These are phyloP conservation scores for Mycena chlorophos DNA, from an alignment of 768 basidiomycete genomes.

Conservation along the genomic window DNA sequence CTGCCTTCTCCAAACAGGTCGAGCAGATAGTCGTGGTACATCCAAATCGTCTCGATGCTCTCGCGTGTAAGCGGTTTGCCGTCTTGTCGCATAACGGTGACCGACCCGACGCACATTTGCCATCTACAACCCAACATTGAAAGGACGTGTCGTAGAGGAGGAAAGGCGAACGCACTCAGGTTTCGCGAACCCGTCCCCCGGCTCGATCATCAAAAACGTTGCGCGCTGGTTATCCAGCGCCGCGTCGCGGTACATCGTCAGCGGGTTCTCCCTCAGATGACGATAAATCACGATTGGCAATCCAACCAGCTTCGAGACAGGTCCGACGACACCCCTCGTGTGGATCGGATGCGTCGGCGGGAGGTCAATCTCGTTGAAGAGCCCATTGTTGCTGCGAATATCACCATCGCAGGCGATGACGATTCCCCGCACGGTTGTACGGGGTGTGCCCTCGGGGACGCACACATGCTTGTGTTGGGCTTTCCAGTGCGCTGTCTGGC, in stretches of 20 bases:
- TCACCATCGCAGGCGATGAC: background rate
- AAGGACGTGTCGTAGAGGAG: background rate
- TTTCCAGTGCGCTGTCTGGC: conserved; percentile 6
- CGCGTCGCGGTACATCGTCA: conserved; percentile 22
- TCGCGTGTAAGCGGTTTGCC: conserved; percentile 15
- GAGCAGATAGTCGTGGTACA: conserved; percentile 35
- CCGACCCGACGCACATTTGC: conserved; percentile 18
- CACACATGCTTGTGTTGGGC: background rate
- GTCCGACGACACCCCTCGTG: conserved; percentile 24
- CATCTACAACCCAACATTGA: conserved; percentile 1
- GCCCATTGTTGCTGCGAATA: background rate
- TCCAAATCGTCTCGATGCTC: conserved; percentile 30
- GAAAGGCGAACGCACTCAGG: conserved; percentile 18
- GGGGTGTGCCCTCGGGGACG: background rate
- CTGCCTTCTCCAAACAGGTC: conserved; percentile 26
- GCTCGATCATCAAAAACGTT: conserved; percentile 30
- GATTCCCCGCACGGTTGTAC: background rate
- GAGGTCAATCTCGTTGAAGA: conserved; percentile 6
- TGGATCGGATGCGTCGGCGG: conserved; percentile 28
- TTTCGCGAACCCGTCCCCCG: conserved; percentile 27
- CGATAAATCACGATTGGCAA: conserved; percentile 32
- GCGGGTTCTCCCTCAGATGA: conserved; percentile 23
- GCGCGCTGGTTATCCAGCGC: conserved; percentile 33
- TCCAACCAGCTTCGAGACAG: conserved; percentile 29
- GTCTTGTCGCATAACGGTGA: conserved; percentile 18